These are phyloP conservation scores for Penicillium sp. DNA, from an alignment of 2,329 filamentous ascomycete species.

Conservation along the genomic window DNA sequence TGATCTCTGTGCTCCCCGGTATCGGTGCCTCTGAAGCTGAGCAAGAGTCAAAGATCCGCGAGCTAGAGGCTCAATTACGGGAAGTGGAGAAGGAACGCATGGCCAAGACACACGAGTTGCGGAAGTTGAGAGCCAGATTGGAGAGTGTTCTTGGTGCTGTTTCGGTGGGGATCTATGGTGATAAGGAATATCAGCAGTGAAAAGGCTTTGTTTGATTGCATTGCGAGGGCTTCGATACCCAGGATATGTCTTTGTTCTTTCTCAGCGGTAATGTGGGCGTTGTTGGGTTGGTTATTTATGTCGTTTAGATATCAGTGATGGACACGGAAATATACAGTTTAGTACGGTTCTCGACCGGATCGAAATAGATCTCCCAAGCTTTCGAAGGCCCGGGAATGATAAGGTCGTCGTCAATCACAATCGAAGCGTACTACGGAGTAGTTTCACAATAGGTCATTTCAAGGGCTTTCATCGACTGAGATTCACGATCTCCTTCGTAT, in stretches of 20 bases:
- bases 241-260: background rate
- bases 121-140: constrained; percentile 36
- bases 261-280: background rate
- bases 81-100: constrained; percentile 43
- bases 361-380: too few relatives aligned
- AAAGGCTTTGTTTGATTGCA: background rate
- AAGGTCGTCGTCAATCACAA: too few relatives aligned
- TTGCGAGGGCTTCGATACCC: constrained; percentile 11
- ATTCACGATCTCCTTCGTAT: too few relatives aligned
- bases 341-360: too few relatives aligned
- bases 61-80: constrained; percentile 43
- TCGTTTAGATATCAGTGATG: too few relatives aligned
- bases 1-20: constrained; percentile 46
- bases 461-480: too few relatives aligned
- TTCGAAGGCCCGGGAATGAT: too few relatives aligned
- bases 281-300: too few relatives aligned
- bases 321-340: too few relatives aligned
- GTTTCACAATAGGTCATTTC: too few relatives aligned
- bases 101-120: constrained; percentile 42
- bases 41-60: constrained; percentile 43
- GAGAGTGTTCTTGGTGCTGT: constrained; percentile 43
- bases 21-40: constrained; percentile 43
- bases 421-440: too few relatives aligned
- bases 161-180: constrained; percentile 35
- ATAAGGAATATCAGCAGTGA: constrained; percentile 13